A percentile compares a stretch with the other conserved stretches of the same genome.
Evolutionary conservation across 805 yeast genomes (phyloP).

Genomic region (Cyberlindnera japonica): DNA sequence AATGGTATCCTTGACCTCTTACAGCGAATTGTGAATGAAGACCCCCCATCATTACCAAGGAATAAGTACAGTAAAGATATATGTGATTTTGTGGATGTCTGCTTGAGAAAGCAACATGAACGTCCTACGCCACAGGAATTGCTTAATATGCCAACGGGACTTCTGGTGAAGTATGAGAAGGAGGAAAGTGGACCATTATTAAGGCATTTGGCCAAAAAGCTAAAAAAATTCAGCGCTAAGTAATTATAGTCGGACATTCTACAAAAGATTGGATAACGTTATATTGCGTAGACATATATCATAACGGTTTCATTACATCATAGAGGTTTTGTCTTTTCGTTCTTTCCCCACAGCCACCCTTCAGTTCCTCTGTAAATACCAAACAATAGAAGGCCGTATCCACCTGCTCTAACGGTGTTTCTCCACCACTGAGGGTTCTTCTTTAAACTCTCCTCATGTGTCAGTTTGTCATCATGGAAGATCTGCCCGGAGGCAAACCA

Average conservation of each 20-base stretch:
- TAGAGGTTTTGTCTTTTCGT: conserved; percentile 23
- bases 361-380: conserved; percentile 66
- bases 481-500: conserved; percentile 57
- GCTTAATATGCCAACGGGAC: conserved; percentile 37
- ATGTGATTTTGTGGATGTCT: conserved; percentile 66
- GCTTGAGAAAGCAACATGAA: conserved; percentile 63
- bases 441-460: conserved; percentile 30
- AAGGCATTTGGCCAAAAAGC: conserved; percentile 40
- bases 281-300: neutral
- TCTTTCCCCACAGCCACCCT: conserved; percentile 50
- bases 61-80: conserved; percentile 41
- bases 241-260: neutral
- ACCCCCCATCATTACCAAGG: conserved; percentile 69
- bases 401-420: conserved; percentile 46
- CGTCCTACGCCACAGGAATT: conserved; percentile 76
- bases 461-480: conserved; percentile 41
- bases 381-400: conserved; percentile 49
- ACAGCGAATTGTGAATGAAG: conserved; percentile 91
- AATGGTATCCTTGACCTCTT: conserved; percentile 86
- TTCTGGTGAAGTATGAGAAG: conserved; percentile 30
- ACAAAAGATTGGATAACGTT: too few relatives aligned
- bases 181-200: conserved; percentile 34
- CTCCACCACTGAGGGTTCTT: conserved; percentile 63
- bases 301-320: neutral
- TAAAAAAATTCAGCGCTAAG: conserved; percentile 12